Evolutionary conservation across 1,139 yeast species (phyloP).

Genomic region (Pichia sp.): DNA sequence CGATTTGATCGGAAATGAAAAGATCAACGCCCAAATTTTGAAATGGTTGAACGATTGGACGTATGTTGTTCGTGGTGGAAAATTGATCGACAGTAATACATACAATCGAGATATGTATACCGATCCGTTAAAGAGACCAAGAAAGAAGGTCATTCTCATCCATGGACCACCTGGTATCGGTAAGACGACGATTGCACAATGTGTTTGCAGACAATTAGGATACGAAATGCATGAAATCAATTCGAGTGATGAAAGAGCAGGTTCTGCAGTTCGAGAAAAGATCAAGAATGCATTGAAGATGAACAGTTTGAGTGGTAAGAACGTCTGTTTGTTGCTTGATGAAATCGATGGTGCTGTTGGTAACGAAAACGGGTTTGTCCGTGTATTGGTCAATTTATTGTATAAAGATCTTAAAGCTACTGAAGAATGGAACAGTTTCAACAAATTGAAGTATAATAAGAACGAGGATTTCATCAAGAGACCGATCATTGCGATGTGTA

Average conservation of each 20-base stretch:
- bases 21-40: slow-evolving; percentile 65
- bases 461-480: slow-evolving; percentile 52
- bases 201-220: slow-evolving; percentile 80
- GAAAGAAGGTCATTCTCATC: slow-evolving; percentile 63
- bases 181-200: slow-evolving; percentile 86
- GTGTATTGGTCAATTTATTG: slow-evolving; percentile 59
- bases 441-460: slow-evolving; percentile 26
- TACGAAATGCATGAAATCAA: slow-evolving; percentile 81
- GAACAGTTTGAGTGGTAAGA: slow-evolving; percentile 62
- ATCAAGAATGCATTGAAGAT: slow-evolving; percentile 71
- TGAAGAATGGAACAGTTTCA: slow-evolving; percentile 29
- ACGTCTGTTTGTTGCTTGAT: slow-evolving; percentile 81
- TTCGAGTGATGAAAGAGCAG: slow-evolving; percentile 83
- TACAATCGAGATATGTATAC: slow-evolving; percentile 9
- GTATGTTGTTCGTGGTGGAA: slow-evolving; percentile 42
- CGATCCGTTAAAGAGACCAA: slow-evolving; percentile 72
- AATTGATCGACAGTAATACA: slow-evolving; percentile 7
- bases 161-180: slow-evolving; percentile 98
- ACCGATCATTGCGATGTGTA: slow-evolving; percentile 92
- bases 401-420: slow-evolving; percentile 57
- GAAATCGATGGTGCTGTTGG: slow-evolving; percentile 80
- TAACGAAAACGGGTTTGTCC: slow-evolving; percentile 76
- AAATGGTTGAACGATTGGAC: slow-evolving; percentile 88
- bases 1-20: slow-evolving; percentile 80
- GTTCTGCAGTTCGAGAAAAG: slow-evolving; percentile 51